Evolutionary conservation across 495 filamentous ascomycete species (phyloP), one percentile per base, ranked within the genome.

Genomic region (Neurospora sp.): DNA sequence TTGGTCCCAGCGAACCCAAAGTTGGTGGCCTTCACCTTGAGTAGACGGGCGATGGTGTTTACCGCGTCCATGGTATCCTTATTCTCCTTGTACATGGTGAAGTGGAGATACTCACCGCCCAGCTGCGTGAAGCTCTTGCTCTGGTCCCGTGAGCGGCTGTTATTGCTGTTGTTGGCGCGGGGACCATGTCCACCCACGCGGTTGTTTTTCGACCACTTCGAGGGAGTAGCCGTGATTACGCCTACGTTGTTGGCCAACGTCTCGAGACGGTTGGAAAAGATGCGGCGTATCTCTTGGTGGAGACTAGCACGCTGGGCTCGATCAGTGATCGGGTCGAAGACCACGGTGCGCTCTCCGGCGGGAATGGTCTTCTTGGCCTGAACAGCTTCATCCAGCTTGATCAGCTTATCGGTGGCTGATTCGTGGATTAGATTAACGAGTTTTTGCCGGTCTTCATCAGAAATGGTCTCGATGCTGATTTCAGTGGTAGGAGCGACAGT

Each of bases 41-140:
- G 77, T 20, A 88, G 84, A 65, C 89, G 88, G 0, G 89, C 89
- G 9, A 98, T 83, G 72, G 89, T 91, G 9, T 87, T 89, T 38
- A 96, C 85, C 0, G 92, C 90, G 74, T 99, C 95, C 93, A 98
- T 97, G 2, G 96, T 99, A 77, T 99, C 96, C 76, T 94, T 94
- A 81, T 99, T 99, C 81, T 98, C 96, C 83, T 99, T 99, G 85
- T 94, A 96, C 46, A 99, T 87, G 0, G 93, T 93, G 78, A 98
- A 96, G 80, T 99, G 96, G 9, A 98, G 86, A 78, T 93, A 94
- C 10, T 91, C 88, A 1, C 92, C 94, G 20, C 91, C 92, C 12
- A 89, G 85, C 72, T 80, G 74, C 40, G 42, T 40, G 16, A 74
- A 80, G 35, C 78, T 80, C 53, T 75, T 74, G 48, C 38, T 61